Evolutionary conservation across 192 early-diverging fungal species (phyloP).

Genomic region (Ramicandelaber brevisporus): DNA sequence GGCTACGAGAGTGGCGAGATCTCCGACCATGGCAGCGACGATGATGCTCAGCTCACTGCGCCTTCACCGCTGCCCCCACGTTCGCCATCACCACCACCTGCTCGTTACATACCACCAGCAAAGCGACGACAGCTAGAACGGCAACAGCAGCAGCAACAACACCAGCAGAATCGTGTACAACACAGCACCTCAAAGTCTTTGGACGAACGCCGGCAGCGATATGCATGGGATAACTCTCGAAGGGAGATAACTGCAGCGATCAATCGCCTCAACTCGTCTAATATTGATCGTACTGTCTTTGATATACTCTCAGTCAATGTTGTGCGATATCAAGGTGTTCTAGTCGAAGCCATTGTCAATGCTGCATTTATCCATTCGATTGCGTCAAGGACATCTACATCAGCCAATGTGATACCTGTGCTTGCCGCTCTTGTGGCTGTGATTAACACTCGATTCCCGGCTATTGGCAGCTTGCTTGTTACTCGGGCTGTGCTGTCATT

Average conservation of each 20-base stretch:
- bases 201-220: constrained; percentile 51
- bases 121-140: constrained; percentile 1
- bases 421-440: constrained; percentile 72
- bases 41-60: no score
- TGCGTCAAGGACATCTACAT: constrained; percentile 75
- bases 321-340: constrained; percentile 75
- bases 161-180: no score
- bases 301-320: constrained; percentile 80
- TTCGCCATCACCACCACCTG: background rate
- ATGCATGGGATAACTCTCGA: constrained; percentile 82
- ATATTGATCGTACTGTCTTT: constrained; percentile 71
- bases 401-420: constrained; percentile 71
- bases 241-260: constrained; percentile 86
- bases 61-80: background rate
- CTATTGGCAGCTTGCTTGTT: constrained; percentile 68
- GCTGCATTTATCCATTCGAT: constrained; percentile 48
- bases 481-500: constrained; percentile 69
- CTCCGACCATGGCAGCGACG: no score
- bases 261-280: constrained; percentile 80
- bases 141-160: no score
- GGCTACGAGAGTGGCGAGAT: no score
- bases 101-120: background rate
- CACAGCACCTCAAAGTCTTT: constrained; percentile 40
- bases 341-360: no score
- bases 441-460: constrained; percentile 81